Evolutionary conservation across 257 asterid species (phyloP), one percentile per base, ranked within the genome.

Genomic region (Petunia secreta): DNA sequence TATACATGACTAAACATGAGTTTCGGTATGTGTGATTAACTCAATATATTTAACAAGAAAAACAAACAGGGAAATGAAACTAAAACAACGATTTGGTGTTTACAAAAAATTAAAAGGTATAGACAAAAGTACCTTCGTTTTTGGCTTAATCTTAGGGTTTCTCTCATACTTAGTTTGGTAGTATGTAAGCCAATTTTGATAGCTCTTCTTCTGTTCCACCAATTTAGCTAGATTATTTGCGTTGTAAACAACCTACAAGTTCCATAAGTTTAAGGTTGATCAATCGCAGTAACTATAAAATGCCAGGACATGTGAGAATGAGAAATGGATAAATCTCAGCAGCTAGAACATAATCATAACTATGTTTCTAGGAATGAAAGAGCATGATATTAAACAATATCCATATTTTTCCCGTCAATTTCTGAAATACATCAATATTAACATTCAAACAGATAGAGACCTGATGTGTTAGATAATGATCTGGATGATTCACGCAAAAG

Each of bases 401-500:
- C 60, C 15, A 53, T 66, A 48, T 71, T 71, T 71, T 71, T 39
- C 44, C 40, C 50, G 58, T 73, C 78, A 73, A 50, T 77, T n/a
- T 59, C 43, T 77, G 0, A 63, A 59, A 59, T 46, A 25, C 58
- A 59, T 59, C 58, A 59, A 36, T 14, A 38, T 41, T 46, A 65
- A 63, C 43, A 79, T 40, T 50, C 64, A 48, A 79, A 16, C 40
- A 75, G 80, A 58, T 50, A 16, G 66, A 71, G 13, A 89, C 88
- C 98, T 94, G 96, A 85, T 91, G 97, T 52, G 85, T 64, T 83
- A 95, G 98, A 88, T 92, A 95, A 78, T 87, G 86, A 83, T 90
- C 91, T 1, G 97, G 90, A 88, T 95, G 99, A 78, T 93, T 92
- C 75, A 95, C 98, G 55, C 94, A 90, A 82, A 95, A 95, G 94